Evolutionary conservation across 176 grass and related monocot genomes (phyloP).

Genomic region (Eleusine coracana): DNA sequence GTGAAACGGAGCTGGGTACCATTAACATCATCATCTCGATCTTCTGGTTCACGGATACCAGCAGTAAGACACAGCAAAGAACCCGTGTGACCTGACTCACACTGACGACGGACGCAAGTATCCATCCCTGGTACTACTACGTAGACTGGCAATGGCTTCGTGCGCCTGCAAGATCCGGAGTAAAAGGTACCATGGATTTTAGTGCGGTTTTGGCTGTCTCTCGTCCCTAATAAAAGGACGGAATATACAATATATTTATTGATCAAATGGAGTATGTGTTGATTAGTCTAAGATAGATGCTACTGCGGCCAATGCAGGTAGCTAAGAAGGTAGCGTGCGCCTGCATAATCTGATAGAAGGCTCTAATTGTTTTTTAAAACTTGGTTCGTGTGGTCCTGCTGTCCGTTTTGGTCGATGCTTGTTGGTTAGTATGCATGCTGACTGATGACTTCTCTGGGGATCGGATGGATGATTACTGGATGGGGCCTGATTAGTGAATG

Average conservation of each 20-base stretch:
- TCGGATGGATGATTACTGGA: background rate
- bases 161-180: background rate
- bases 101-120: background rate
- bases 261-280: background rate
- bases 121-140: background rate
- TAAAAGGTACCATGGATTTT: conserved; percentile 9
- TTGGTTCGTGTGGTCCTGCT: conserved; percentile 15
- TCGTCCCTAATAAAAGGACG: background rate
- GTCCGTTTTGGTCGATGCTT: background rate
- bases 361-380: conserved; percentile 20
- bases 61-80: background rate
- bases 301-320: background rate
- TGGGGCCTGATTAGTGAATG: background rate
- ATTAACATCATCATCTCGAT: background rate
- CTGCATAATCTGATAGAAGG: conserved; percentile 20
- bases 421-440: background rate
- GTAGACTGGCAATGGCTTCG: background rate
- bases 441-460: background rate
- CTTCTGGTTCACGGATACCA: background rate
- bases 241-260: background rate
- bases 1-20: background rate
- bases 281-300: conserved; percentile 1
- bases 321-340: background rate
- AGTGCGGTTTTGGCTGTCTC: conserved; percentile 29
- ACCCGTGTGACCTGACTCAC: background rate